Conservation (phyloP, 208 protist species). For the Trypanosoma vivax region DNA sequence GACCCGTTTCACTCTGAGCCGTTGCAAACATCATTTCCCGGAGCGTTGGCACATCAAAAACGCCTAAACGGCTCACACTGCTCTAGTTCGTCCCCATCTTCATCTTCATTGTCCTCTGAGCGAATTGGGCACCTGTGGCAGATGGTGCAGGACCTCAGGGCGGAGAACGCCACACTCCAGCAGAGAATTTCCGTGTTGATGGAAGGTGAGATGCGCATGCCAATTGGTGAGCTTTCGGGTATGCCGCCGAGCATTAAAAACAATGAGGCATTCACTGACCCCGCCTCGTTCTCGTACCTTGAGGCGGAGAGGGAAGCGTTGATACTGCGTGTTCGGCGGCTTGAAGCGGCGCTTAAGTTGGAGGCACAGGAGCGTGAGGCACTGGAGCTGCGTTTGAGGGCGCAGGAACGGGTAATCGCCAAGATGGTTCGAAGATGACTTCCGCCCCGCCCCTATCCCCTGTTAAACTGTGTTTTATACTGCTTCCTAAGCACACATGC, state of each 20-base stretch:
- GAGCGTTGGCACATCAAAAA: not conserved
- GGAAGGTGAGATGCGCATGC: too few species aligned
- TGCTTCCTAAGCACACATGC: too few species aligned
- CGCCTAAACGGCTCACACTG: not conserved
- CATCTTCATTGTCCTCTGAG: conserved; percentile 4
- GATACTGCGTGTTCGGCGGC: conserved; percentile 25
- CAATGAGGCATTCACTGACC: not conserved
- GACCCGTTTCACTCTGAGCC: too few species aligned
- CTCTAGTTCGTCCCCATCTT: not conserved
- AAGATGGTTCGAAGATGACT: conserved; percentile 1
- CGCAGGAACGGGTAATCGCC: conserved; percentile 33
- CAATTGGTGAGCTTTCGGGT: too few species aligned
- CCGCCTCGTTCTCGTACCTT: not conserved
- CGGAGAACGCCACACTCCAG: conserved; percentile 34
- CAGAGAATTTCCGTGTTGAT: conserved; percentile 34
- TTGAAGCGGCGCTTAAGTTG: conserved; percentile 40
- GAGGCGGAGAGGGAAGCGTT: conserved; percentile 12
- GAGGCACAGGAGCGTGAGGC: conserved; percentile 41
- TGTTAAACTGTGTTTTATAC: too few species aligned
- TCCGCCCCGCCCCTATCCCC: too few species aligned
- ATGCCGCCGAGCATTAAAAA: not conserved
- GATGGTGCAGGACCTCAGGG: conserved; percentile 27
- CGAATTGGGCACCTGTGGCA: conserved; percentile 12
- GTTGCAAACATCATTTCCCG: not conserved
- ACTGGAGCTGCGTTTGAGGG: conserved; percentile 27